A percentile compares a stretch with the other conserved stretches of the same genome.
Conservation (phyloP, 805 yeast species). For the Ogataea philodendri region DNA sequence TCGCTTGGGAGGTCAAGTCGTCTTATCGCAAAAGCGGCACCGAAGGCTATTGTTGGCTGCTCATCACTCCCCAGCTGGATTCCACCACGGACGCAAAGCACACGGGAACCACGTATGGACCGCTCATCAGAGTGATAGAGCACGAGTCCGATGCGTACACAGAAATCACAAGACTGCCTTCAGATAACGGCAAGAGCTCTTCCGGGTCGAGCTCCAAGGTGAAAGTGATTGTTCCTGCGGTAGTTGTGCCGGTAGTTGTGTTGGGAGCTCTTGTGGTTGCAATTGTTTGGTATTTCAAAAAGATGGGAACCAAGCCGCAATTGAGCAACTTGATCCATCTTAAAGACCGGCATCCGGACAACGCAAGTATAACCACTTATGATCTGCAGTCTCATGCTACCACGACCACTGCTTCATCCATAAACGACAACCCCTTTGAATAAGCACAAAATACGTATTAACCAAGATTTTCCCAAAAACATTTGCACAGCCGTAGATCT, state of each 20-base stretch:
- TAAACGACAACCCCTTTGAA: too few species aligned
- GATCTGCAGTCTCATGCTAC: conserved; percentile 25
- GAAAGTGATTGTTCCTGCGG: conserved; percentile 41
- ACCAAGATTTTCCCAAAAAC: too few species aligned
- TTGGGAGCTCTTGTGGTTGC: conserved; percentile 29
- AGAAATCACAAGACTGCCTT: conserved; percentile 38
- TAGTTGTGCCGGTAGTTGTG: conserved; percentile 41
- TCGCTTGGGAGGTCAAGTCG: conserved; percentile 35
- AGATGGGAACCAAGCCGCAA: too few species aligned
- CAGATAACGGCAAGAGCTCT: conserved; percentile 36
- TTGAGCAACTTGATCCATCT: too few species aligned
- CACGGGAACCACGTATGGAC: conserved; percentile 40
- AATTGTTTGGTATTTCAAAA: conserved; percentile 33
- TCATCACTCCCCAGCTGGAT: conserved; percentile 38
- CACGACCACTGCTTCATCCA: too few species aligned
- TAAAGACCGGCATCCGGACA: conserved; percentile 19
- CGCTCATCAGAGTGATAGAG: conserved; percentile 38
- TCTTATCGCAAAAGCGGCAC: conserved; percentile 25
- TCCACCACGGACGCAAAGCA: conserved; percentile 36
- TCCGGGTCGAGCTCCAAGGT: conserved; percentile 23
- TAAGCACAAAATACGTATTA: too few species aligned
- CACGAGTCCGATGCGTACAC: conserved; percentile 31
- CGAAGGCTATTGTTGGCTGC: conserved; percentile 38
- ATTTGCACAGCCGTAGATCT: conserved; percentile 15
- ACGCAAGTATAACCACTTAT: conserved; percentile 21